These are phyloP conservation scores for Hypholoma sublateritium DNA, from an alignment of 768 basidiomycete genomes.

Conservation along the genomic window DNA sequence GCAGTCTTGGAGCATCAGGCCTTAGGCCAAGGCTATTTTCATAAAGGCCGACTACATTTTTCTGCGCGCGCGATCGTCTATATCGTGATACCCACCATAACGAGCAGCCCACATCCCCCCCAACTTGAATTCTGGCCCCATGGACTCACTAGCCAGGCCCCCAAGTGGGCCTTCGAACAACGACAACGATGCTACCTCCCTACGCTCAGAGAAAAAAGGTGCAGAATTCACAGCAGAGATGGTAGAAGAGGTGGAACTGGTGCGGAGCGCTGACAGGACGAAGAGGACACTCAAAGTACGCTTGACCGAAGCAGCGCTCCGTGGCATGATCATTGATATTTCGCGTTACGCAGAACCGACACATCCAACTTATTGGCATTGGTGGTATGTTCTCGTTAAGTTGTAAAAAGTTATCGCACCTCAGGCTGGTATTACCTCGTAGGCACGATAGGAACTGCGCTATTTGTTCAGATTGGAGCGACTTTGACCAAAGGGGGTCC, in stretches of 20 bases:
- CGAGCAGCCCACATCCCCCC: no score
- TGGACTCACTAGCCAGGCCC: background rate
- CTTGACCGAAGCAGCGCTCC: background rate
- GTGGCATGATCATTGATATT: background rate
- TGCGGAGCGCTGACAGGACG: constrained; percentile 13
- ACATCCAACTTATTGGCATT: constrained; percentile 53
- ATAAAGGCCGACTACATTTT: no score
- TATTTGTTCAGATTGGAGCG: constrained; percentile 73
- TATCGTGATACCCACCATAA: no score
- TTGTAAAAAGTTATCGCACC: background rate
- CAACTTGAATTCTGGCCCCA: background rate
- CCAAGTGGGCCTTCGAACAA: background rate
- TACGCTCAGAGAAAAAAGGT: constrained; percentile 5
- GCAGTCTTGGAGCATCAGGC: no score
- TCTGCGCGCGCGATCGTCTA: no score
- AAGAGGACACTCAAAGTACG: constrained; percentile 22
- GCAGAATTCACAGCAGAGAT: constrained; percentile 2
- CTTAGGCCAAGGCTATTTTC: no score
- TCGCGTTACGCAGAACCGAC: constrained; percentile 37
- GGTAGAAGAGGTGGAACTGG: constrained; percentile 9
- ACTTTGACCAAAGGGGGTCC: constrained; percentile 64
- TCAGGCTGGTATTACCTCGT: background rate
- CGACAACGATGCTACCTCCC: background rate
- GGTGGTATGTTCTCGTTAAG: constrained; percentile 33
- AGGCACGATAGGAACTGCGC: constrained; percentile 75